Percentiles rank a stretch among this genome's conserved stretches.
These are phyloP conservation scores for Peronospora destructor DNA, from an alignment of 352 stramenopile species.

Conservation along the genomic window DNA sequence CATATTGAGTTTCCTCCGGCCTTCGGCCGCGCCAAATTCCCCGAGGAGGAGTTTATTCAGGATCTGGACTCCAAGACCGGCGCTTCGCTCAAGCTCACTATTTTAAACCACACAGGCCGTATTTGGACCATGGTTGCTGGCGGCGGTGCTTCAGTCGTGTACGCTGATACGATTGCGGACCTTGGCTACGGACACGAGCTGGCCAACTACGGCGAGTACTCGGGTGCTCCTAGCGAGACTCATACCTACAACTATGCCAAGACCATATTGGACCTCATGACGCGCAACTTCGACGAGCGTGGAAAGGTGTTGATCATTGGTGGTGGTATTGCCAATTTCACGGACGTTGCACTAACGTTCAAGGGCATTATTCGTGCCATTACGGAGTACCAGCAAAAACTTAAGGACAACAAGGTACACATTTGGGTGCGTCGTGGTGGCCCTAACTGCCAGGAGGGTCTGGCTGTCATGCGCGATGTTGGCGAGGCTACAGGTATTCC, in stretches of 20 bases:
- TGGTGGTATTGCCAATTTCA: slow-evolving; percentile 97
- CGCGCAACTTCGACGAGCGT: slow-evolving; percentile 81
- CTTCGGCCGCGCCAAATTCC: slow-evolving; percentile 93
- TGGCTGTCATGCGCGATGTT: slow-evolving; percentile 89
- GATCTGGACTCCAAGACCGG: slow-evolving; percentile 94
- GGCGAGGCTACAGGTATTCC: slow-evolving; percentile 85
- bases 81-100: slow-evolving; percentile 94
- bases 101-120: slow-evolving; percentile 92
- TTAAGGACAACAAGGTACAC: slow-evolving; percentile 84
- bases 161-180: slow-evolving; percentile 96
- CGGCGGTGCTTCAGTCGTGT: slow-evolving; percentile 93
- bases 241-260: slow-evolving; percentile 97
- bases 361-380: slow-evolving; percentile 95
- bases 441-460: slow-evolving; percentile 95
- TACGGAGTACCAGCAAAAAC: slow-evolving; percentile 87
- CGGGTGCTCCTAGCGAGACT: slow-evolving; percentile 91
- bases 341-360: slow-evolving; percentile 95
- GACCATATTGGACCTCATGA: slow-evolving; percentile 95
- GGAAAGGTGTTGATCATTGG: slow-evolving; percentile 96
- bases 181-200: slow-evolving; percentile 90
- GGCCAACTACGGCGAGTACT: slow-evolving; percentile 98
- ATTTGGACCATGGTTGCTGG: slow-evolving; percentile 98
- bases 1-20: slow-evolving; percentile 92
- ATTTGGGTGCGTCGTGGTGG: slow-evolving; percentile 95
- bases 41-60: slow-evolving; percentile 93